Percentiles rank a stretch among this genome's conserved stretches.
Conservation (phyloP, 2,329 filamentous ascomycete genomes). For the Colletotrichum orbiculare region DNA sequence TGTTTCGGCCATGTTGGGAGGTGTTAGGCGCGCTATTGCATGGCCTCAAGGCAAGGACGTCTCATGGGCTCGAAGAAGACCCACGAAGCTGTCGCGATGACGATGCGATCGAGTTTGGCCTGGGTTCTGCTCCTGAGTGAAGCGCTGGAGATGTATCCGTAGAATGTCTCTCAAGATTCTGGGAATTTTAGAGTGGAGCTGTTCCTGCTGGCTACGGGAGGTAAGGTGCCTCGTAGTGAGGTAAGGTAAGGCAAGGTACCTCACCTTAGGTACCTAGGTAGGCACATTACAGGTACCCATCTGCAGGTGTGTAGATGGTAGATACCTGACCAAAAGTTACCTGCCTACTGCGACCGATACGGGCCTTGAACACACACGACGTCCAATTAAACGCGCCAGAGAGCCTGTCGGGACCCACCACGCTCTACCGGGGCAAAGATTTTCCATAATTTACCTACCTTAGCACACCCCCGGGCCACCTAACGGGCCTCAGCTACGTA, state of each 20-base stretch:
- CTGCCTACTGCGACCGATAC: background rate
- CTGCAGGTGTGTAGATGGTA: background rate
- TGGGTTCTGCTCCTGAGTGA: slow-evolving; percentile 2
- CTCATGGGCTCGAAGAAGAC: slow-evolving; percentile 28
- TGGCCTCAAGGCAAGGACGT: slow-evolving; percentile 43
- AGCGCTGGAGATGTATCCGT: slow-evolving; percentile 19
- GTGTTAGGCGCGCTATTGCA: slow-evolving; percentile 57
- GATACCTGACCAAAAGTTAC: background rate
- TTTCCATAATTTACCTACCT: too few species aligned
- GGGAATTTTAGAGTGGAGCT: slow-evolving; percentile 37
- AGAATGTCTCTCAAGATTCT: slow-evolving; percentile 34
- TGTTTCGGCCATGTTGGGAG: slow-evolving; percentile 74
- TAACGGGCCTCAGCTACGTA: too few species aligned
- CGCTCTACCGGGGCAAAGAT: too few species aligned
- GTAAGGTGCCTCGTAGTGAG: background rate
- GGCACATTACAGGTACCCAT: too few species aligned
- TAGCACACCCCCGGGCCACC: too few species aligned
- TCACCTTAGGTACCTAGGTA: background rate
- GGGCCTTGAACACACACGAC: too few species aligned
- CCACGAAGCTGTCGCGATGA: slow-evolving; percentile 35
- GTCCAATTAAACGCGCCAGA: too few species aligned
- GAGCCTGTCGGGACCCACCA: too few species aligned
- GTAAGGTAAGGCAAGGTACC: slow-evolving; percentile 5
- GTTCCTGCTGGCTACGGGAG: background rate
- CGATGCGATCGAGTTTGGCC: slow-evolving; percentile 8